Base-by-base conservation (phyloP, 2,329 filamentous ascomycete genomes). In the Sporothrix brunneoviolacea region DNA sequence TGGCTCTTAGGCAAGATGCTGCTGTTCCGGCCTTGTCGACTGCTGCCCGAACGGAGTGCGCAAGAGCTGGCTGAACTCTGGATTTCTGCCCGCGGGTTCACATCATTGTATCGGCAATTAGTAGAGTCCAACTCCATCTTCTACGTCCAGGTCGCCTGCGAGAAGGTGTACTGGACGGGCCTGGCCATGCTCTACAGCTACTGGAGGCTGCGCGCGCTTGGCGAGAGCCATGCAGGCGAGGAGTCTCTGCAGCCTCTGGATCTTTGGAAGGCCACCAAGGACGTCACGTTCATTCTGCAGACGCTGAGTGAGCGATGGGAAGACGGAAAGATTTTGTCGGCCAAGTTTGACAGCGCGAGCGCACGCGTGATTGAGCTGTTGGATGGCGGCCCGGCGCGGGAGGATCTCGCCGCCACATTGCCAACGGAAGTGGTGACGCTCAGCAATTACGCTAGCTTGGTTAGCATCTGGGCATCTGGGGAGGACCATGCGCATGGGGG, bases 81-180 rank as follows among this genome's bases (percentile, higher is more conserved):
- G 59, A 32, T 50, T 13, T 55, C 58, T 1, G 54, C 58, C 0
- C 37, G 57, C 2, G 47, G 53, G 1, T 61, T 60, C 44, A 50
- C 52, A 1, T 32, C 44, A 3, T 41, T 59, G 0, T 61, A 61
- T 38, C 55, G 59, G 3, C 54, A 55, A 18, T 55, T 60, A 18
- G 55, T 58, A 12, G 57, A 59, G 46, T 54, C 58, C 19, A 61
- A 61, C 38, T 40, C 38, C 15, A 60, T 61, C 4, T 60, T 60
- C 41, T 61, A 61, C 48, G 55, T 61, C 4, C 59, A 59, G 38
- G 56, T 61, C 24, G 58, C 57, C 9, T 59, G 54, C 15, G 59
- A 60, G 36, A 61, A 61, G 50, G 54, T 58, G 2, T 61, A 60
- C 48, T 61, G 59, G 59, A 56, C 55, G 10, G 58, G 58, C 1